Base-by-base conservation (phyloP, 495 filamentous ascomycete genomes). In the Friedmanniomyces endolithicus region DNA sequence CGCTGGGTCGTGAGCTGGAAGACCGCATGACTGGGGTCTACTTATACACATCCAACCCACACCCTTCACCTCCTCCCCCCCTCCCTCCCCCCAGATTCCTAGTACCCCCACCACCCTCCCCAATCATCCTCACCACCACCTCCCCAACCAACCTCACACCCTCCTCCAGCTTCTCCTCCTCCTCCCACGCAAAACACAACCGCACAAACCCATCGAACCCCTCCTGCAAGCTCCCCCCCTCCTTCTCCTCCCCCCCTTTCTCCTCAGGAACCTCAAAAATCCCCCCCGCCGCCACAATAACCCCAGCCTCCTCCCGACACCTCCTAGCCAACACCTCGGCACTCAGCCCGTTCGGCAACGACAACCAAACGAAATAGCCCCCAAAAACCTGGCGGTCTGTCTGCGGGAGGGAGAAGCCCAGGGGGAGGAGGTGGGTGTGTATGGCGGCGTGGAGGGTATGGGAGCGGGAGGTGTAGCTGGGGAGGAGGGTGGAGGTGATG, bases 291-390 rank as follows among this genome's bases (percentile, higher is more conserved):
- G 77, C 81, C 9, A 90, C 67, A 19, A 80, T 68, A 51, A 94
- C 62, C 33, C 78, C 78, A 63, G 83, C 78, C 46, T 81, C 72
- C 2, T 69, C 63, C 60, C 71, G 65, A 7, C 79, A 78, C 29
- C 67, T 67, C 49, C 71, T 56, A 11, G 79, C 77, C 14, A 94
- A 71, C n/a, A 70, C 74, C 29, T 65, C 65, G 1, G 80, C 81
- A 20, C 62, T 67, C 11, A 81, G 60, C 4, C 65, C 64, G 17
- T 60, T 50, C 0, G 85, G 85, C 17, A 95, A 67, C 9, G 70
- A 68, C 17, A 92, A 62, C 87, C 88, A 95, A 33, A 89, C 69
- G 64, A 92, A 94, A 66, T 88, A 94, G 0, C 88, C 88, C 0
- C 88, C 88, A 51, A 72, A 74, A 14, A 76, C 50, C 1, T 67